Evolutionary conservation across 2,329 filamentous ascomycete genomes (phyloP).

Genomic region (Aphanoascus verrucosus): DNA sequence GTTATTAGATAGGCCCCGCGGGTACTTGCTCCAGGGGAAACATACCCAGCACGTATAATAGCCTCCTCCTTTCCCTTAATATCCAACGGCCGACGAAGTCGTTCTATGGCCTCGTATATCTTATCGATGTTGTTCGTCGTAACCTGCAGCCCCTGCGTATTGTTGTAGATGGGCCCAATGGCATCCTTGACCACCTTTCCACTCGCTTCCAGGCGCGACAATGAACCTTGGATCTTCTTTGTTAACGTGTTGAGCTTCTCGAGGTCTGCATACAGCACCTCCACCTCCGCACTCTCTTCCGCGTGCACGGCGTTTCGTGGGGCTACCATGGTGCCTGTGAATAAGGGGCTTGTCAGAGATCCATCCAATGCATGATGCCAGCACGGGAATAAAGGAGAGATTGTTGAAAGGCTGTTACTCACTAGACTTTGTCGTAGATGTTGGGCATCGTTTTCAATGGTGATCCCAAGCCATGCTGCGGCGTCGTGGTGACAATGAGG

Average conservation of each 20-base stretch:
- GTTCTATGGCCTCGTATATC: conserved; percentile 76
- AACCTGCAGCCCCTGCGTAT: conserved; percentile 81
- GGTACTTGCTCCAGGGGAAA: background rate
- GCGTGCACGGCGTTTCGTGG: conserved; percentile 49
- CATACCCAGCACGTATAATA: conserved; percentile 69
- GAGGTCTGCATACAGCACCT: conserved; percentile 58
- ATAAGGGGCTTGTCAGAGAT: background rate
- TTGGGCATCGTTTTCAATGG: conserved; percentile 1
- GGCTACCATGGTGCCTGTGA: conserved; percentile 39
- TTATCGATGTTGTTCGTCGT: conserved; percentile 81
- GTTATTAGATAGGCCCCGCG: background rate
- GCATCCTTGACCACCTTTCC: conserved; percentile 87
- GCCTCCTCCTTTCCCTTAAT: conserved; percentile 85
- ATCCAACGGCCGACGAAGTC: conserved; percentile 79
- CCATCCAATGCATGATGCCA: background rate
- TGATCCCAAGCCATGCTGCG: background rate
- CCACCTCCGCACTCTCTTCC: conserved; percentile 58
- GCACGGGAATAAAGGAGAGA: background rate
- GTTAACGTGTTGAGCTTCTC: conserved; percentile 89
- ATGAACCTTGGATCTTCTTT: conserved; percentile 86
- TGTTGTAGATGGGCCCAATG: conserved; percentile 81
- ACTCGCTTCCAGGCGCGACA: conserved; percentile 72
- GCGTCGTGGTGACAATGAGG: background rate
- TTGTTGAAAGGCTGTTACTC: background rate
- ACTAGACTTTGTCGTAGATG: background rate